Base-by-base conservation (phyloP, 768 basidiomycete genomes). In the Vararia minispora region DNA sequence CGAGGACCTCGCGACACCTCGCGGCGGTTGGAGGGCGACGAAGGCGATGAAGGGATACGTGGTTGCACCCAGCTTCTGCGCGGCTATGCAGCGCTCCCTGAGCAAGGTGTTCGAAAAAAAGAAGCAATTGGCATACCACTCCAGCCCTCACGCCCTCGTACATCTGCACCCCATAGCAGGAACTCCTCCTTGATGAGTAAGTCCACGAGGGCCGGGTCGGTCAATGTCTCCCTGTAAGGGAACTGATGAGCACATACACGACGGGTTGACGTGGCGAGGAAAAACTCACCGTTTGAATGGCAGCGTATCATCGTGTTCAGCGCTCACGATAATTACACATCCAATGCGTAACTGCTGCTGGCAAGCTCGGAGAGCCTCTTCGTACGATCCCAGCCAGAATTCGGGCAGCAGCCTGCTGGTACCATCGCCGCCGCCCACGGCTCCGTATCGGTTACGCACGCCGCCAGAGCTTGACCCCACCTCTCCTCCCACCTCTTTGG, bases 1-100 rank as follows among this genome's bases (percentile, higher is more conserved):
- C 4, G 64, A 49, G 12, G 55, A 47, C 10, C 65, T 55, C 4
- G 51, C 47, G 28, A 52, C 55, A 16, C 58, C 65, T 22, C 74
- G 72, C 13, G 72, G 72, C 0, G 87, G 79, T 53, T 97, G 87
- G 33, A 95, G 73, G 1, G 91, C 80, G 33, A 95, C 57, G 58
- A 97, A 99, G 1, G 87, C 86, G 33, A 99, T 68, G 44, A 92
- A 92, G 0, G 94, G 95, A 51, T 84, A 95, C 0, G 91, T 89
- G 1, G 91, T 90, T 2, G 81, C 80, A 52, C 86, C 78, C 1
- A 97, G 63, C 54, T 84, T 86, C 52, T 81, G 73, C 10, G 76
- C 64, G 21, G 63, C 83, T 66, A 61, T n/a, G 12, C 45, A 28
- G 29, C 23, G 8, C 33, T 44, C 27, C 20, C 25, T 25, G 13